These are phyloP conservation scores for Avena insularis DNA, from an alignment of 176 grass and related monocot genomes.

Conservation along the genomic window DNA sequence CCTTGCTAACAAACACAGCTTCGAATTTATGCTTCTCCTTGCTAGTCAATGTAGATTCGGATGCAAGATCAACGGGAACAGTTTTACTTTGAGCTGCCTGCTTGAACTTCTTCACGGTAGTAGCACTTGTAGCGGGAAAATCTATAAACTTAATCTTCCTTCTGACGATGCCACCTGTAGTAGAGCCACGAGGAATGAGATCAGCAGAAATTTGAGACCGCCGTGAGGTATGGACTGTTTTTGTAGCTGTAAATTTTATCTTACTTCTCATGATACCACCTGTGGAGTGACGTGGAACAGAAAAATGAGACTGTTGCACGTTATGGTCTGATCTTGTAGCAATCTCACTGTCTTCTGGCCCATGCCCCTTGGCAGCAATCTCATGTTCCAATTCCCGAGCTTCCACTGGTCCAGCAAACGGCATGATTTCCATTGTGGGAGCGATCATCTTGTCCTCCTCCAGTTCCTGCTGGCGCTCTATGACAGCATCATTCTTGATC, in stretches of 20 bases:
- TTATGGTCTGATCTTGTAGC: background rate
- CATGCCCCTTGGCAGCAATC: background rate
- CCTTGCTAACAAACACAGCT: background rate
- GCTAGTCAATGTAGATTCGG: background rate
- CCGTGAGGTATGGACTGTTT: background rate
- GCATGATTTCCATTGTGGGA: background rate
- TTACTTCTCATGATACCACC: background rate
- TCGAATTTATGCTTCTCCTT: background rate
- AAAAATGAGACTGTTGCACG: background rate
- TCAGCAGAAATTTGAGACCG: too few species aligned
- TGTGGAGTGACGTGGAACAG: background rate
- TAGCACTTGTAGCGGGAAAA: background rate
- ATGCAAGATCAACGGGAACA: too few species aligned
- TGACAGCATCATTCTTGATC: background rate
- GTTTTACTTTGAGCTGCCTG: too few species aligned
- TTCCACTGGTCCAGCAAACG: background rate
- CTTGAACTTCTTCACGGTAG: background rate
- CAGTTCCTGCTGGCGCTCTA: too few species aligned
- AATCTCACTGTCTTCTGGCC: background rate
- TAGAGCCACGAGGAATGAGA: too few species aligned
- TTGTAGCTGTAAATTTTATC: background rate
- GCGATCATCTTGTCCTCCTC: too few species aligned
- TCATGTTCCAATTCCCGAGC: background rate
- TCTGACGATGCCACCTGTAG: too few species aligned
- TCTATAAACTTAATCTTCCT: too few species aligned